A percentile compares a stretch with the other conserved stretches of the same genome.
Evolutionary conservation across 352 stramenopile species (phyloP).

Genomic region (Globisporangium canariense): DNA sequence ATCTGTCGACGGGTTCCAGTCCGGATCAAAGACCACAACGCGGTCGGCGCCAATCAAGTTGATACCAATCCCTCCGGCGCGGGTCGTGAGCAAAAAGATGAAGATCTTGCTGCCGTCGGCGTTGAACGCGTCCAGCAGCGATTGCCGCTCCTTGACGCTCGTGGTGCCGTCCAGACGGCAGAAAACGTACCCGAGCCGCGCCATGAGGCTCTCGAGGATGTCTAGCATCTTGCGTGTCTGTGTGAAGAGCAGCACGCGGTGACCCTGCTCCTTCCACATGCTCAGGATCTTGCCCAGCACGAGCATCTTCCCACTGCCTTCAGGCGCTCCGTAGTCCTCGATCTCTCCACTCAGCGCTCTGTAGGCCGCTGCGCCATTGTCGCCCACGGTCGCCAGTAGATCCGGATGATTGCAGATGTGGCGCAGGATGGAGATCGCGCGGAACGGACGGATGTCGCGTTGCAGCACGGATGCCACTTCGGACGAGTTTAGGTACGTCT

Average conservation of each 20-base stretch:
- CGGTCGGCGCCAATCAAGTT: slow-evolving; percentile 95
- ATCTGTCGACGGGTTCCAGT: slow-evolving; percentile 99
- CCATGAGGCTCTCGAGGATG: slow-evolving; percentile 94
- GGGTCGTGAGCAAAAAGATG: slow-evolving; percentile 78
- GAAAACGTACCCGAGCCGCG: slow-evolving; percentile 85
- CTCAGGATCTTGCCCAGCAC: slow-evolving; percentile 95
- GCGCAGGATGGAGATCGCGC: slow-evolving; percentile 93
- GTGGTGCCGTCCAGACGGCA: slow-evolving; percentile 96
- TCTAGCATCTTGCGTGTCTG: slow-evolving; percentile 97
- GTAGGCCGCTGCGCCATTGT: slow-evolving; percentile 10
- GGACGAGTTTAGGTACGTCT: slow-evolving; percentile 89
- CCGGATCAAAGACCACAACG: slow-evolving; percentile 98
- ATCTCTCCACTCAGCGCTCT: neutral
- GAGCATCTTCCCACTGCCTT: slow-evolving; percentile 95
- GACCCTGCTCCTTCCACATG: slow-evolving; percentile 93
- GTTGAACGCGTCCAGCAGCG: slow-evolving; percentile 97
- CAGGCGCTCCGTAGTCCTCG: slow-evolving; percentile 37
- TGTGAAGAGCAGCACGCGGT: slow-evolving; percentile 97
- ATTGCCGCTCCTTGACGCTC: slow-evolving; percentile 90
- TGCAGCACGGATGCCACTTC: slow-evolving; percentile 90
- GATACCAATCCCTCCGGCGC: slow-evolving; percentile 96
- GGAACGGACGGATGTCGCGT: slow-evolving; percentile 81
- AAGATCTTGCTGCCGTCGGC: slow-evolving; percentile 68
- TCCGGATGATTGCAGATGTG: slow-evolving; percentile 99
- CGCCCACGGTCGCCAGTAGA: slow-evolving; percentile 67